Conservation (phyloP, 2,329 filamentous ascomycete genomes). For the Epichloe coenophiala region DNA sequence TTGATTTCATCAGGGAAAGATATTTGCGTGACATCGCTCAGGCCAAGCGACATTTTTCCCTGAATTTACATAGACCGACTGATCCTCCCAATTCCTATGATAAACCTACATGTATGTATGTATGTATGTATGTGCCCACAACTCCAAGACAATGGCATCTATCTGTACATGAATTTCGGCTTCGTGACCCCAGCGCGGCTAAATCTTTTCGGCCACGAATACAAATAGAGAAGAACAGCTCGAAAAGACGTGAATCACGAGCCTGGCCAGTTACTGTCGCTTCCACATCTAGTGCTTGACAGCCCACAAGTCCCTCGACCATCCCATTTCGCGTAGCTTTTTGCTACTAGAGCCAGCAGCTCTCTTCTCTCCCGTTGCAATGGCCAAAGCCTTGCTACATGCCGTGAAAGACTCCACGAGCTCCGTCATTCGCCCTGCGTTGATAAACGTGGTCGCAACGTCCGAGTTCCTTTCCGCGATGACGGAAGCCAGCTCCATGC, state of each 20-base stretch:
- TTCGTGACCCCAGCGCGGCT: background rate
- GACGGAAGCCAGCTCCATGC: constrained; percentile 70
- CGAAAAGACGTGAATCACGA: background rate
- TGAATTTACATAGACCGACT: no score
- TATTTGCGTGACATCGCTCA: no score
- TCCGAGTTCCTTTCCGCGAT: constrained; percentile 60
- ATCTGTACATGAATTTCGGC: background rate
- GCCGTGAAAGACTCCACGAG: constrained; percentile 64
- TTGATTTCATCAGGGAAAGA: no score
- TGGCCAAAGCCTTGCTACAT: constrained; percentile 58
- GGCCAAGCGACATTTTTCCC: no score
- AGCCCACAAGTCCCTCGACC: constrained; percentile 50
- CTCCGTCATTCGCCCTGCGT: constrained; percentile 57
- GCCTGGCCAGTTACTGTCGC: background rate
- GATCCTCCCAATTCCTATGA: no score
- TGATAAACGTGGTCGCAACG: constrained; percentile 50
- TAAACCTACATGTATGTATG: no score
- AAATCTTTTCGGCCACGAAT: background rate
- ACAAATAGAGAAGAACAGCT: background rate
- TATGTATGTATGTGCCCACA: no score
- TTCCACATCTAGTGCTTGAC: constrained; percentile 23
- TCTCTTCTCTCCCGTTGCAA: constrained; percentile 42
- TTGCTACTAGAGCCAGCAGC: constrained; percentile 36
- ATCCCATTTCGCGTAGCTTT: constrained; percentile 47
- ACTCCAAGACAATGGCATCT: background rate